Percentiles rank a stretch among this genome's conserved stretches.
Conservation (phyloP, 768 basidiomycete species). For the Hebeloma cylindrosporum region DNA sequence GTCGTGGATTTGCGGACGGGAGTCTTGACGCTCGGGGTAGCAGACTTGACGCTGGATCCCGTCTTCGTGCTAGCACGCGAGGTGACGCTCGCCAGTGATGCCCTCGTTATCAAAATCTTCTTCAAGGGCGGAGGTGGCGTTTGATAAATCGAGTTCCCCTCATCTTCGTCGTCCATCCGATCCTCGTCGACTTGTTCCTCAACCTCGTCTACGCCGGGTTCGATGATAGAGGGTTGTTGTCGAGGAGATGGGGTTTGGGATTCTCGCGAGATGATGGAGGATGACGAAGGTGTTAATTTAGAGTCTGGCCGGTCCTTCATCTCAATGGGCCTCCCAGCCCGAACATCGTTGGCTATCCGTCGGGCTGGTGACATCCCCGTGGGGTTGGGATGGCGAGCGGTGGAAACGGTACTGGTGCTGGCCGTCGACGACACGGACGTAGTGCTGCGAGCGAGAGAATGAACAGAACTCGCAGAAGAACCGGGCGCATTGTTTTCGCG, state of each 20-base stretch:
- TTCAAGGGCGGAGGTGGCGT: conserved; percentile 9
- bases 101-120: conserved; percentile 31
- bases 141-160: conserved; percentile 6
- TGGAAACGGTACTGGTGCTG: conserved; percentile 19
- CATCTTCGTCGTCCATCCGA: conserved; percentile 4
- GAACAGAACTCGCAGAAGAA: conserved; percentile 7
- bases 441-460: conserved; percentile 17
- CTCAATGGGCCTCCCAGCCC: conserved; percentile 20
- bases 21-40: conserved; percentile 4
- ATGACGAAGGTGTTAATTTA: conserved; percentile 58
- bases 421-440: conserved; percentile 12
- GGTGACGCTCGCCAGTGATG: conserved; percentile 26
- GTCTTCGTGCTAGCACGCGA: conserved; percentile 13
- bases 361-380: conserved; percentile 7
- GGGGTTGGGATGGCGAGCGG: conserved; percentile 3
- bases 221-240: conserved; percentile 25
- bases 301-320: conserved; percentile 63
- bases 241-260: no score
- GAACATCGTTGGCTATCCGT: conserved; percentile 24
- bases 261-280: no score
- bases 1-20: conserved; percentile 16
- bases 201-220: conserved; percentile 12
- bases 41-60: not conserved
- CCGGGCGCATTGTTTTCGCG: conserved; percentile 2
- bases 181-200: conserved; percentile 7